Percentiles rank a stretch among this genome's conserved stretches.
Conservation (phyloP, 83 land plant genomes). For the Picea abies region DNA sequence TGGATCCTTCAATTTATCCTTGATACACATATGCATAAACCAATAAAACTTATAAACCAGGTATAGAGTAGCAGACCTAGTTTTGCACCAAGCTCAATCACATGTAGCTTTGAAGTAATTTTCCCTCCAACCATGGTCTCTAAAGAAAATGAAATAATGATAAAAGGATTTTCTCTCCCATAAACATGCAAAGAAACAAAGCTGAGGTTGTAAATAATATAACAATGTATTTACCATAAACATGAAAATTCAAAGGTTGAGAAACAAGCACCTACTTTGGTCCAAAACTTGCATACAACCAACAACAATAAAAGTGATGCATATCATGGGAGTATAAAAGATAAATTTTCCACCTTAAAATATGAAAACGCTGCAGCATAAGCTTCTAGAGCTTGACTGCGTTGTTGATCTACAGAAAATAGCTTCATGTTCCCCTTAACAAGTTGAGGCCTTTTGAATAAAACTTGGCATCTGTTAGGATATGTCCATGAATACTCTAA, state of each 20-base stretch:
- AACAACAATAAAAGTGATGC: no score
- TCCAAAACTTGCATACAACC: no score
- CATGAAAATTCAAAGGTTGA: not conserved
- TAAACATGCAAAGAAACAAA: conserved; percentile 47
- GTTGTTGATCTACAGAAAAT: conserved; percentile 93
- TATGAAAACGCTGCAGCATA: conserved; percentile 95
- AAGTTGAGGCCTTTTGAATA: conserved; percentile 80
- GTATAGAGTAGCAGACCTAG: conserved; percentile 48
- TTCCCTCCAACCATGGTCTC: conserved; percentile 73
- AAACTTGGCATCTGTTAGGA: not conserved
- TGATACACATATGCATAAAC: no score
- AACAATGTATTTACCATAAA: not conserved
- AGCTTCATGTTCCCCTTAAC: conserved; percentile 99
- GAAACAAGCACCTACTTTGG: not conserved
- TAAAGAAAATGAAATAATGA: conserved; percentile 79
- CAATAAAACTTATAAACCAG: no score
- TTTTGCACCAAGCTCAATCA: conserved; percentile 96
- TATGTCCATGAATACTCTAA: no score
- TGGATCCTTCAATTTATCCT: no score
- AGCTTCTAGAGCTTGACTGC: conserved; percentile 98
- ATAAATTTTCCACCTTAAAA: conserved; percentile 51
- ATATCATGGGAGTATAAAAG: no score
- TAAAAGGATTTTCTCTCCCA: conserved; percentile 78
- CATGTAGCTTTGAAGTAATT: conserved; percentile 82
- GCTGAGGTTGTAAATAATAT: not conserved